phyloP scores from a whole-genome alignment of 176 grass and related monocot species.

The Zoysia pacifica region DNA sequence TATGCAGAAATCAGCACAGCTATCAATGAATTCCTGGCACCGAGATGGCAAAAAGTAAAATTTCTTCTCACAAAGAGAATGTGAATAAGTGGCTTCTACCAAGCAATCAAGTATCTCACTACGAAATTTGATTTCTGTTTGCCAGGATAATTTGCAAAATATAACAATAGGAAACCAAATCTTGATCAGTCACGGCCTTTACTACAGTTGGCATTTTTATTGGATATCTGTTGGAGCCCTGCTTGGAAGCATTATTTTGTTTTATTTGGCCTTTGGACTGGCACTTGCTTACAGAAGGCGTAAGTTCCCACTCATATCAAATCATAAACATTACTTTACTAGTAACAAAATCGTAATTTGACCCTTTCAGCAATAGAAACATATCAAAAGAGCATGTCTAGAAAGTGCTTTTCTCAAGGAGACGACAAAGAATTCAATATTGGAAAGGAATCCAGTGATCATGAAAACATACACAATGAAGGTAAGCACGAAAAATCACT shows the following conservation, averaged over 20 bases:
- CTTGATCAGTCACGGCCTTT: neutral
- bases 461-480: neutral
- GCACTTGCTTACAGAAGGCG: slow-evolving; percentile 55
- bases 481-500: neutral
- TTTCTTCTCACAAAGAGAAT: neutral
- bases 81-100: too few species aligned
- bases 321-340: too few species aligned
- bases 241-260: slow-evolving; percentile 42
- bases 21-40: slow-evolving; percentile 65
- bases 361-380: slow-evolving; percentile 6
- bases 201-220: slow-evolving; percentile 31
- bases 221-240: slow-evolving; percentile 59
- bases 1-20: slow-evolving; percentile 57
- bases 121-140: too few species aligned
- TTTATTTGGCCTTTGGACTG: slow-evolving; percentile 58
- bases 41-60: slow-evolving; percentile 71
- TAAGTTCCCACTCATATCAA: slow-evolving; percentile 14
- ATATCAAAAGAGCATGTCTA: neutral
- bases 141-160: neutral
- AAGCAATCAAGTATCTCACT: too few species aligned
- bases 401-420: neutral
- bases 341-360: neutral
- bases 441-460: neutral
- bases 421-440: neutral
- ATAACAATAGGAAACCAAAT: slow-evolving; percentile 12